Base-by-base conservation (phyloP, 2,329 filamentous ascomycete species). In the Microsporum audouinii region DNA sequence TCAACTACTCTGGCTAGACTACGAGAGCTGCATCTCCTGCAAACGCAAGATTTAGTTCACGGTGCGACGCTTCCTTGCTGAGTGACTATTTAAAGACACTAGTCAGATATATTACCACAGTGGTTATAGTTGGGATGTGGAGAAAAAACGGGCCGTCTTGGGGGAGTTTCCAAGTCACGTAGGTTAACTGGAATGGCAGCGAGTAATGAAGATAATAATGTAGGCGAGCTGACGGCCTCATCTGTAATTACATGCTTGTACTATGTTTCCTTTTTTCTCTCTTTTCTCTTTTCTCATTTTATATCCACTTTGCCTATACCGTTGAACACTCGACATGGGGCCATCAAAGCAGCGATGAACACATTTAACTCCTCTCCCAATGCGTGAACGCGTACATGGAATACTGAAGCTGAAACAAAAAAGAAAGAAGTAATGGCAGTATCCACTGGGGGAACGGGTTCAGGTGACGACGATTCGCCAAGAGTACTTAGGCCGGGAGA, bases 341-440 rank as follows among this genome's bases (percentile, higher is more conserved):
- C 6, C 49, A 34, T 34, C 4, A 55, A 55, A 55, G 14, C 49
- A 12, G 49, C 33, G 36, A 36, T 36, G 27, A 57, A 57, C 39
- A 57, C 33, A 29, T 39, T 12, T 57, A 57, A 57, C 55, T 57
- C 55, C 55, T 57, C 55, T 57, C 39, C 41, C 39, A 29, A 57
- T 57, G 55, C 55, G 55, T 39, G 55, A 57, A 57, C 55, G 39
- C 55, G 55, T 27, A n/a, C 39, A 43, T 36, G 36, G n/a, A 55
- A 55, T 8, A 55, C 17, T 14, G 49, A n/a, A 29, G n/a, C 10
- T 27, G 45, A 55, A 17, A 17, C n/a, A 55, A 34, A 36, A 17
- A 17, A 34, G 36, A 34, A 36, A 36, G 17, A 53, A 33, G 49
- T 5, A 55, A 55, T 29, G 33, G 29, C 29, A 36, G 49, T 55